A percentile compares a stretch with the other conserved stretches of the same genome.
Evolutionary conservation across 1,284 basidiomycete species (phyloP).

Genomic region (Apiotrichum gracile): DNA sequence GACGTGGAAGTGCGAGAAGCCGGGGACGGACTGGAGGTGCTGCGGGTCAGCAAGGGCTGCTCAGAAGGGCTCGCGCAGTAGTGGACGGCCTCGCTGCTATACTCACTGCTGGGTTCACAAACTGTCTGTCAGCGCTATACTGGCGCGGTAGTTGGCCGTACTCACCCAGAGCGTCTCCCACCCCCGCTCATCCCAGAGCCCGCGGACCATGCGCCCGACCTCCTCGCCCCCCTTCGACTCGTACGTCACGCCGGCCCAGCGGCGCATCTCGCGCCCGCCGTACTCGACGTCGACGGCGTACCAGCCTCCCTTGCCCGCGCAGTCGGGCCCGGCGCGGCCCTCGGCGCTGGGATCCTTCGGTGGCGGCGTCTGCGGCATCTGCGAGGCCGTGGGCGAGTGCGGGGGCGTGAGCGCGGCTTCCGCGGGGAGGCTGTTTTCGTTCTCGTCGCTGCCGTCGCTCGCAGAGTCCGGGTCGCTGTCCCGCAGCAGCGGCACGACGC

Average conservation of each 20-base stretch:
- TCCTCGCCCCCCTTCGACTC: slow-evolving; percentile 33
- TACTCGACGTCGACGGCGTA: slow-evolving; percentile 30
- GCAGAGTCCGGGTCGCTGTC: neutral
- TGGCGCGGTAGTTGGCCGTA: neutral
- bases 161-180: slow-evolving; percentile 46
- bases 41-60: slow-evolving; percentile 2
- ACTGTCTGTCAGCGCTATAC: slow-evolving; percentile 10
- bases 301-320: slow-evolving; percentile 19
- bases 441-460: neutral
- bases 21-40: slow-evolving; percentile 41
- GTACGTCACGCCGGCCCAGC: slow-evolving; percentile 35
- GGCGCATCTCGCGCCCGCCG: slow-evolving; percentile 23
- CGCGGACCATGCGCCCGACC: slow-evolving; percentile 40
- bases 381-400: neutral
- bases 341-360: neutral
- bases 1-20: slow-evolving; percentile 45
- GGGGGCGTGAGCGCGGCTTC: neutral
- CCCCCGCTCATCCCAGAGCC: slow-evolving; percentile 41
- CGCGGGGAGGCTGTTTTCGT: neutral
- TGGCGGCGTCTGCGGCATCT: neutral
- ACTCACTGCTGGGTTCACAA: slow-evolving; percentile 27
- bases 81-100: too few relatives aligned
- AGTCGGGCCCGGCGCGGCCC: neutral
- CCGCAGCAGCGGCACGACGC: slow-evolving; percentile 22
- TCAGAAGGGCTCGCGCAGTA: too few relatives aligned